Evolutionary conservation across 306 rosid genomes (phyloP).

Genomic region (Begonia fuchsioides): DNA sequence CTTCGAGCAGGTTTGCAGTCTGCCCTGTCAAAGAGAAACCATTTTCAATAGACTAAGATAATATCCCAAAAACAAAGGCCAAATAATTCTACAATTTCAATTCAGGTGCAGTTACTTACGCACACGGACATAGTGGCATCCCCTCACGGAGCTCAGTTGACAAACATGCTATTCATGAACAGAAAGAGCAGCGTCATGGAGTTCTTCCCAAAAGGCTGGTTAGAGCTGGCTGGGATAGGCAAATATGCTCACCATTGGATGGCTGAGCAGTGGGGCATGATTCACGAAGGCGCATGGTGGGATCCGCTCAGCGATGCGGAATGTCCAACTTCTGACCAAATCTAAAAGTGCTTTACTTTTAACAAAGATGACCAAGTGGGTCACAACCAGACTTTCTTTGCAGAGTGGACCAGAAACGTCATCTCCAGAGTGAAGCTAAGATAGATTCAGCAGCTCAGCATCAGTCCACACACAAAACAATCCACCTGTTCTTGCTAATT

Average conservation of each 20-base stretch:
- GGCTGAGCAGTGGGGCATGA: slow-evolving; percentile 20
- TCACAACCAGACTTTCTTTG: slow-evolving; percentile 19
- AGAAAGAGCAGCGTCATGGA: slow-evolving; percentile 21
- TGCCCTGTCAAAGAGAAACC: not conserved
- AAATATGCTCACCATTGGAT: slow-evolving; percentile 20
- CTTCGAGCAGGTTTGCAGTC: slow-evolving; percentile 20
- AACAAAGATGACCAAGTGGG: slow-evolving; percentile 16
- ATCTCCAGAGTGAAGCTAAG: slow-evolving; percentile 2
- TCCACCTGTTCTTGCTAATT: not conserved
- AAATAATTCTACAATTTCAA: not conserved
- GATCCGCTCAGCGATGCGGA: slow-evolving; percentile 3
- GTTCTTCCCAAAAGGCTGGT: slow-evolving; percentile 24
- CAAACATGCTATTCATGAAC: slow-evolving; percentile 21
- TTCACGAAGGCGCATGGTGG: slow-evolving; percentile 16
- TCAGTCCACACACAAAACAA: not conserved
- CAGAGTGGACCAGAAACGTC: slow-evolving; percentile 17
- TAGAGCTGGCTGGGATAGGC: slow-evolving; percentile 21
- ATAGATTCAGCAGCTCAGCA: slow-evolving; percentile 6
- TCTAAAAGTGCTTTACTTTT: slow-evolving; percentile 9
- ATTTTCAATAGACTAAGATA: not conserved
- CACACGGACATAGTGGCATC: slow-evolving; percentile 18
- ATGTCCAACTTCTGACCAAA: slow-evolving; percentile 9
- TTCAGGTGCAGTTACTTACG: slow-evolving; percentile 18
- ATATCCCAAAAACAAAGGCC: not conserved
- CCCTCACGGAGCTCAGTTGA: slow-evolving; percentile 25